Conservation (phyloP, 1,284 basidiomycete species). For the Singerocomus inundabilis region DNA sequence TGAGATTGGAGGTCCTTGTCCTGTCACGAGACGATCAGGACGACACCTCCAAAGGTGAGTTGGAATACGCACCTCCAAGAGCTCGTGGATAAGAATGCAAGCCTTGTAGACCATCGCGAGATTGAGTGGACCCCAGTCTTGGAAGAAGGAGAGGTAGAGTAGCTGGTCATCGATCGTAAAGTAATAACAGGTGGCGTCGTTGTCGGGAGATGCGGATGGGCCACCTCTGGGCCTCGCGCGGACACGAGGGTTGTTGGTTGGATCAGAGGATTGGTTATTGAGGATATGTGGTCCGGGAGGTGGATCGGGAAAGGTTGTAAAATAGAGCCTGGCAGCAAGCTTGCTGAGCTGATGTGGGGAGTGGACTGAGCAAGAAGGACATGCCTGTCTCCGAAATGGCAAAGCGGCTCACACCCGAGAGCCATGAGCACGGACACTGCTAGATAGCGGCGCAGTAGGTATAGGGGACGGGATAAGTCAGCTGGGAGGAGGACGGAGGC, state of each 20-base stretch:
- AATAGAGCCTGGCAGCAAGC: conserved; percentile 60
- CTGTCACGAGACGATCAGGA: conserved; percentile 38
- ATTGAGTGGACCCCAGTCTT: conserved; percentile 94
- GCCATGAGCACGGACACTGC: conserved; percentile 35
- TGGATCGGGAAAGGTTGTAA: conserved; percentile 77
- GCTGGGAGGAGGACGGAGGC: neutral
- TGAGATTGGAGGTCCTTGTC: conserved; percentile 66
- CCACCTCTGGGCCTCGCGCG: conserved; percentile 56
- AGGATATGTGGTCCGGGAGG: conserved; percentile 60
- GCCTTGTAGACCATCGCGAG: conserved; percentile 92
- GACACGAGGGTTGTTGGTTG: conserved; percentile 53
- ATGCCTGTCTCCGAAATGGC: conserved; percentile 73
- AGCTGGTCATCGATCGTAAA: conserved; percentile 91
- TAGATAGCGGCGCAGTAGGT: neutral
- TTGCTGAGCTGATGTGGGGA: conserved; percentile 9
- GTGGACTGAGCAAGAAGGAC: conserved; percentile 15
- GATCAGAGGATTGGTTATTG: conserved; percentile 53
- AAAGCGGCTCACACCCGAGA: conserved; percentile 68
- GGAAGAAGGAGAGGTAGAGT: conserved; percentile 90
- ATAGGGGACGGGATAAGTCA: neutral
- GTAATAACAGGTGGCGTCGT: conserved; percentile 74
- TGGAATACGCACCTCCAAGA: conserved; percentile 63
- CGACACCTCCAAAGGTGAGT: conserved; percentile 1
- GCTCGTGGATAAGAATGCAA: conserved; percentile 88
- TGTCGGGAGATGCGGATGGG: conserved; percentile 63